A percentile compares a stretch with the other conserved stretches of the same genome.
Conservation (phyloP, 2,329 filamentous ascomycete species). For the Didymella glomerata region DNA sequence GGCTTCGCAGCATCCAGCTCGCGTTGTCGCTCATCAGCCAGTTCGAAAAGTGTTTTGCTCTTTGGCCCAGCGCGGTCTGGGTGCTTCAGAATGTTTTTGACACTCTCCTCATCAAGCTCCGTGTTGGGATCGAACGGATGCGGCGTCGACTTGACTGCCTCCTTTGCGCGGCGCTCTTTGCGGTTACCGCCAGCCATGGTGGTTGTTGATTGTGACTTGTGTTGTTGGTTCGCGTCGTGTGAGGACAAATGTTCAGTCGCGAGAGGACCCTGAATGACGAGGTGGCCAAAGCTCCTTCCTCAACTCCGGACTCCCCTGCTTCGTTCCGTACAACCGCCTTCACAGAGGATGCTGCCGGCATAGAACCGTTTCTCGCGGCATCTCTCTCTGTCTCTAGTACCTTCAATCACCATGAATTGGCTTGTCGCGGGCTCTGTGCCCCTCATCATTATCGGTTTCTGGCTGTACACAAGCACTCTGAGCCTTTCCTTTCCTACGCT, state of each 20-base stretch:
- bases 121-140: constrained; percentile 50
- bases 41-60: constrained; percentile 74
- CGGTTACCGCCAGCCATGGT: constrained; percentile 53
- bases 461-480: constrained; percentile 59
- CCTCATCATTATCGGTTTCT: constrained; percentile 54
- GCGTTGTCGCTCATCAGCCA: constrained; percentile 69
- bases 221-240: constrained; percentile 14
- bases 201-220: not conserved
- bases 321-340: constrained; percentile 1
- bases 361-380: not conserved
- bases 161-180: constrained; percentile 55
- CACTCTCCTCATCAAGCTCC: constrained; percentile 54
- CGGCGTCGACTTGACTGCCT: constrained; percentile 39
- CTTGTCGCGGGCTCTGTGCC: constrained; percentile 52
- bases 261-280: constrained; percentile 26
- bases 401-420: constrained; percentile 50
- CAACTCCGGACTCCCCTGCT: constrained; percentile 1
- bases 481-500: constrained; percentile 69
- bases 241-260: constrained; percentile 30
- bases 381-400: no score
- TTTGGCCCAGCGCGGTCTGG: constrained; percentile 70
- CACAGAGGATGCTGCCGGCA: not conserved
- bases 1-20: constrained; percentile 58
- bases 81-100: constrained; percentile 70
- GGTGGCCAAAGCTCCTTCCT: constrained; percentile 27